These are phyloP conservation scores for Cantharellus anzutake DNA, from an alignment of 768 basidiomycete species.

Conservation along the genomic window DNA sequence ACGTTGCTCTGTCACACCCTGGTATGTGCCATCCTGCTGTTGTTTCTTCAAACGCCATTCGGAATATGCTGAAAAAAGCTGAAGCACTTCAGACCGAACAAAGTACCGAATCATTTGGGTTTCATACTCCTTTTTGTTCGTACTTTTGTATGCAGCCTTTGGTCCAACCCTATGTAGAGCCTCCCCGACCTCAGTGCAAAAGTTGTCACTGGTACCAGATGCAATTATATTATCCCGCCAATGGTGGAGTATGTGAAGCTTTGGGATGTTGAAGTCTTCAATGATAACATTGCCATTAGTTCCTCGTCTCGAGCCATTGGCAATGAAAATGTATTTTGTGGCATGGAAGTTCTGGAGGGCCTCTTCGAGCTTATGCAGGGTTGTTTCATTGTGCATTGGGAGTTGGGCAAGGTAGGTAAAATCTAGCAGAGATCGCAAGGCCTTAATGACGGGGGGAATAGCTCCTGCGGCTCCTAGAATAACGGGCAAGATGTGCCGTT, in stretches of 20 bases:
- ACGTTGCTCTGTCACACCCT: too few species aligned
- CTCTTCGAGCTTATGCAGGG: constrained; percentile 14
- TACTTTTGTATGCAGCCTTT: neutral
- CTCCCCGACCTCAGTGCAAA: constrained; percentile 23
- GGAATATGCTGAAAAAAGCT: neutral
- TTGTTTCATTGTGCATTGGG: constrained; percentile 16
- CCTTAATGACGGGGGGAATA: constrained; percentile 5
- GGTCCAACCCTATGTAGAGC: constrained; percentile 15
- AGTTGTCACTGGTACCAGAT: constrained; percentile 23
- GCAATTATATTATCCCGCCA: constrained; percentile 17
- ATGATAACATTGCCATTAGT: too few species aligned
- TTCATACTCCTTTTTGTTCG: neutral
- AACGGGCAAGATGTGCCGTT: constrained; percentile 2
- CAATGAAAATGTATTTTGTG: constrained; percentile 21
- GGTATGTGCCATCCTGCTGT: too few species aligned
- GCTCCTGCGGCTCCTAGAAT: neutral
- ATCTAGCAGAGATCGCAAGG: constrained; percentile 18
- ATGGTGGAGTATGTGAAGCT: constrained; percentile 22
- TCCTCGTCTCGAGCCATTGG: constrained; percentile 15
- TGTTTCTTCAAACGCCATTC: too few species aligned
- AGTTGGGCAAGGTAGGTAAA: constrained; percentile 24
- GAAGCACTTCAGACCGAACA: neutral
- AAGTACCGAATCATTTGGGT: constrained; percentile 1
- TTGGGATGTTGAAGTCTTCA: constrained; percentile 25
- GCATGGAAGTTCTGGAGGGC: constrained; percentile 21